phyloP scores from a whole-genome alignment of 1,139 yeast species.

The Candida sp. region DNA sequence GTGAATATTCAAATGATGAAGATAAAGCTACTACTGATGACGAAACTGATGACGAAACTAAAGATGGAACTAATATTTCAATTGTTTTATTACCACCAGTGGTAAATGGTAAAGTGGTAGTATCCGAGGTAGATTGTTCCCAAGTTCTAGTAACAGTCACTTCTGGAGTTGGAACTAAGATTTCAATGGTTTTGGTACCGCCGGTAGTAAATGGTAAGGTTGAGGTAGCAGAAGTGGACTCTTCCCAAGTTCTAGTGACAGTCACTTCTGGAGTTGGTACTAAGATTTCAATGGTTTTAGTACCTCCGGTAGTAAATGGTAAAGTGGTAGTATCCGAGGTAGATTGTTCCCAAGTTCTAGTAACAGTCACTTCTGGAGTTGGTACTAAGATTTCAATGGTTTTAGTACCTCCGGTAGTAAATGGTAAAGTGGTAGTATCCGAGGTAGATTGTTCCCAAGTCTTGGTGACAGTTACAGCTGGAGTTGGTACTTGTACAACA shows the following conservation, averaged over 20 bases:
- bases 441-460: slow-evolving; percentile 12
- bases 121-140: background rate
- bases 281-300: slow-evolving; percentile 11
- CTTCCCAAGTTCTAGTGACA: slow-evolving; percentile 9
- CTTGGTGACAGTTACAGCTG: slow-evolving; percentile 10
- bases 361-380: slow-evolving; percentile 6
- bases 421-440: slow-evolving; percentile 6
- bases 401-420: slow-evolving; percentile 6
- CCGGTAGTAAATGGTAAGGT: slow-evolving; percentile 6
- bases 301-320: slow-evolving; percentile 9
- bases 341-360: slow-evolving; percentile 5
- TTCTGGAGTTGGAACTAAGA: slow-evolving; percentile 11
- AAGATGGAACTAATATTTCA: slow-evolving; percentile 12
- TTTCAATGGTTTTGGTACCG: slow-evolving; percentile 4
- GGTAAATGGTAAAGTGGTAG: background rate
- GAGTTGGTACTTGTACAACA: slow-evolving; percentile 12
- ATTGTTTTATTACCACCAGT: slow-evolving; percentile 11
- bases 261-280: slow-evolving; percentile 12
- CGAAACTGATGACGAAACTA: background rate
- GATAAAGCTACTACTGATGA: background rate
- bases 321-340: slow-evolving; percentile 5
- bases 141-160: slow-evolving; percentile 3
- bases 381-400: slow-evolving; percentile 11
- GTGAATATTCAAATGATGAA: background rate
- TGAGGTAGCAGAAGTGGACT: slow-evolving; percentile 5